These are phyloP conservation scores for Lactifluus echinatus DNA, from an alignment of 768 basidiomycete genomes.

Conservation along the genomic window DNA sequence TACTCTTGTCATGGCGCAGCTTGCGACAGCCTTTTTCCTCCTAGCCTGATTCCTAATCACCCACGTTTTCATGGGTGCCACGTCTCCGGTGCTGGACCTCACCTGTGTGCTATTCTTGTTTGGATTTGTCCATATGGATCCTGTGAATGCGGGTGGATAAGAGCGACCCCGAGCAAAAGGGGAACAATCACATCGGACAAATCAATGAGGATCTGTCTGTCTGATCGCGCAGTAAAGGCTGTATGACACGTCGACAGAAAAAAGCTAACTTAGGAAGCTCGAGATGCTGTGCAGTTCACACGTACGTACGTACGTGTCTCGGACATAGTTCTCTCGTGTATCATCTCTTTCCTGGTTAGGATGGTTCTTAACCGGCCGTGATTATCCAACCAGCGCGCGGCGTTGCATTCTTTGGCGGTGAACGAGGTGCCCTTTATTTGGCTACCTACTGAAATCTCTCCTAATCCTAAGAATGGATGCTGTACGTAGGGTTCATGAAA, in stretches of 20 bases:
- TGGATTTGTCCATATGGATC: neutral
- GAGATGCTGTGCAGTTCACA: slow-evolving; percentile 4
- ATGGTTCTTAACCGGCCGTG: neutral
- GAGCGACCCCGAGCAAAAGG: too few species aligned
- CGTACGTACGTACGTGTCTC: slow-evolving; percentile 2
- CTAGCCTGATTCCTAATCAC: neutral
- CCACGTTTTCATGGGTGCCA: neutral
- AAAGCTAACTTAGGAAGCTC: neutral
- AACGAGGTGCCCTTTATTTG: slow-evolving; percentile 7
- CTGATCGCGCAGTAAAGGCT: too few species aligned
- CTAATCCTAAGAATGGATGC: slow-evolving; percentile 2
- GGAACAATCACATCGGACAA: neutral
- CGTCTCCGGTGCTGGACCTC: neutral
- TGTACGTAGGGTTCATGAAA: neutral
- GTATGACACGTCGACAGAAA: neutral
- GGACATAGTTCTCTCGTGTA: neutral
- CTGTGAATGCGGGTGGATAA: too few species aligned
- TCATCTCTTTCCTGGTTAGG: neutral
- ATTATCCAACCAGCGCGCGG: neutral
- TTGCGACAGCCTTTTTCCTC: neutral
- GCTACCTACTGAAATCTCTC: neutral
- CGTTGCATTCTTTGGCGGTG: slow-evolving; percentile 4
- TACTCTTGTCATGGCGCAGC: neutral
- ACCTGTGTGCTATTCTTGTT: neutral
- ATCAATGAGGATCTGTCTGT: neutral